Evolutionary conservation across 148 eudicot genomes (phyloP).

Genomic region (Diospyros lotus): DNA sequence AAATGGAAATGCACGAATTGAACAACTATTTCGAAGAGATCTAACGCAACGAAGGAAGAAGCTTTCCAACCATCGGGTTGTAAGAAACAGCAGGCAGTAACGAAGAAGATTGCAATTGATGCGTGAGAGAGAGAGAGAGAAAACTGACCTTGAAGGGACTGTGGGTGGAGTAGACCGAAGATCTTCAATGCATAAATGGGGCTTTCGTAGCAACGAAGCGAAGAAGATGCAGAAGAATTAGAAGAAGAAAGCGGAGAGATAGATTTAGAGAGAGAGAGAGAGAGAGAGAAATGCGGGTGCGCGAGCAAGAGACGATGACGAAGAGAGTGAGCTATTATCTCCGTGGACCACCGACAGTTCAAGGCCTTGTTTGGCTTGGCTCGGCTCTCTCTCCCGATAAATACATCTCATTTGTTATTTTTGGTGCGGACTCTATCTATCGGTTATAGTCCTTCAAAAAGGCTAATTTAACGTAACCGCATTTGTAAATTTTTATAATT

Average conservation of each 20-base stretch:
- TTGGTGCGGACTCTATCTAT: no score
- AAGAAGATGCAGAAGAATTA: conserved; percentile 9
- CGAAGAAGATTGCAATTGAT: neutral
- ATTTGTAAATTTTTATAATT: no score
- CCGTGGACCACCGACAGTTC: conserved; percentile 31
- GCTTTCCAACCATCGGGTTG: neutral
- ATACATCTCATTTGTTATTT: no score
- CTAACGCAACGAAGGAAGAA: neutral
- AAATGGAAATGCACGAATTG: neutral
- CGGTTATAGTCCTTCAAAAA: no score
- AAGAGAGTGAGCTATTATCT: conserved; percentile 7
- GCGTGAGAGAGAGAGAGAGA: neutral
- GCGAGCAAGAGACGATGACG: conserved; percentile 7
- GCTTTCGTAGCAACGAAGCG: conserved; percentile 37
- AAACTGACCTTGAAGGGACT: conserved; percentile 13
- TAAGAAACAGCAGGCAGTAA: neutral
- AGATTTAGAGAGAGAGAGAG: conserved; percentile 19
- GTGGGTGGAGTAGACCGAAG: conserved; percentile 17
- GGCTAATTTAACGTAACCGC: no score
- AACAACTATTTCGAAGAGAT: neutral
- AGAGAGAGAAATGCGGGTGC: neutral
- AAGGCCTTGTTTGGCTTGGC: conserved; percentile 6
- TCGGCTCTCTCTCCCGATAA: neutral
- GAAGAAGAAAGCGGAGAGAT: conserved; percentile 12
- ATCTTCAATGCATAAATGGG: conserved; percentile 11